Percentiles rank a stretch among this genome's conserved stretches.
Conservation (phyloP, 2,329 filamentous ascomycete genomes). For the Chaetomiaceae sp. region DNA sequence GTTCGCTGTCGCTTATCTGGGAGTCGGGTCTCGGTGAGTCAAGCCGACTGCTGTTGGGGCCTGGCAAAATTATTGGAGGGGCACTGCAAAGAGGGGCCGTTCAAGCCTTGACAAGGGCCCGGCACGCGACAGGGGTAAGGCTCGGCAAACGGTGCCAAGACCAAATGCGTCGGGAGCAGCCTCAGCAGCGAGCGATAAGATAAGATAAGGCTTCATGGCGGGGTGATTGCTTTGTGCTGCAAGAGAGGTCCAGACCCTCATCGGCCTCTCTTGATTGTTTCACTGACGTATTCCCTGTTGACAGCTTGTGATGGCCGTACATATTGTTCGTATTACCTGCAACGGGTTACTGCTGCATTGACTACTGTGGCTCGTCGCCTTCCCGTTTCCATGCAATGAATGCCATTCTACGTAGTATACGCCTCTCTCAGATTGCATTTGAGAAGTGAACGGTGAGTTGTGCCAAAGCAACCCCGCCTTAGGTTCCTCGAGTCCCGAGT, state of each 20-base stretch:
- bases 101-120: not conserved
- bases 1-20: not conserved
- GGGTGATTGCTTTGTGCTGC: not conserved
- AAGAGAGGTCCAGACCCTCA: conserved; percentile 1
- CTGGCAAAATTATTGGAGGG: conserved; percentile 19
- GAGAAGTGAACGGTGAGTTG: not conserved
- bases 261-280: not conserved
- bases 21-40: conserved; percentile 8
- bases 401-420: too few relatives aligned
- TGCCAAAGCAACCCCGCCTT: not conserved
- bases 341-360: not conserved
- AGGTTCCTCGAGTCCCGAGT: not conserved
- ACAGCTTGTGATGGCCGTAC: not conserved
- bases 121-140: conserved; percentile 8
- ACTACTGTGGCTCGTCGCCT: not conserved
- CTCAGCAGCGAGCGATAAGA: conserved; percentile 10
- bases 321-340: not conserved
- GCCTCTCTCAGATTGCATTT: not conserved
- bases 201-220: conserved; percentile 7
- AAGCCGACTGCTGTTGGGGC: not conserved
- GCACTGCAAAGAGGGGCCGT: conserved; percentile 11
- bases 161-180: too few relatives aligned
- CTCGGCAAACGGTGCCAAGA: too few relatives aligned
- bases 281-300: not conserved
- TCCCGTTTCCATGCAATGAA: not conserved